Conservation (phyloP, 176 grass and related monocot genomes). For the Oryza rufipogon region DNA sequence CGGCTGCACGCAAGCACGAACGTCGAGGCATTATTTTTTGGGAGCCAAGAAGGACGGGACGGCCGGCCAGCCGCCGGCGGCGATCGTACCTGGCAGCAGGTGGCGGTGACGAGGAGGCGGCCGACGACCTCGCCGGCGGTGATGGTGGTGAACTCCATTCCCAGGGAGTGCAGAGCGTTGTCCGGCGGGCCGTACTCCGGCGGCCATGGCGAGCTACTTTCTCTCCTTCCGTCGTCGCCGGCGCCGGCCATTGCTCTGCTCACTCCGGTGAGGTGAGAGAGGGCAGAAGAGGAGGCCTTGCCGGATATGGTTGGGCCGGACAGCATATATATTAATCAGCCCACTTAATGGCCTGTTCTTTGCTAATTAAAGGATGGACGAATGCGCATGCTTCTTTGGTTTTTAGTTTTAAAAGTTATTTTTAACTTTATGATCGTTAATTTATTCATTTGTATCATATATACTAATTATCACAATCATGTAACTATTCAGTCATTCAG, state of each 20-base stretch:
- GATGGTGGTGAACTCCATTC: slow-evolving; percentile 66
- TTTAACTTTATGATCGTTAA: no score
- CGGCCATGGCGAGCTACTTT: background rate
- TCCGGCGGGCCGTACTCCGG: slow-evolving; percentile 38
- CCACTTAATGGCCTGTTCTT: background rate
- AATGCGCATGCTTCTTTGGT: no score
- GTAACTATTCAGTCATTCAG: no score
- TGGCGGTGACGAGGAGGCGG: slow-evolving; percentile 69
- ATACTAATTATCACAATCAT: no score
- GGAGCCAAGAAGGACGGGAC: no score
- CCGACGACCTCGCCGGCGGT: slow-evolving; percentile 61
- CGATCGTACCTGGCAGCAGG: slow-evolving; percentile 69
- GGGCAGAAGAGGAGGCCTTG: no score
- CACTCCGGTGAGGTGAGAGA: background rate
- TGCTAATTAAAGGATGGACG: no score
- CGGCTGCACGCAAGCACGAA: slow-evolving; percentile 39
- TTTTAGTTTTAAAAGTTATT: no score
- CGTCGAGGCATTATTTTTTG: no score
- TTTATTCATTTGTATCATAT: no score
- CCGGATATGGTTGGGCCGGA: background rate
- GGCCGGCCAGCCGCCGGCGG: no score
- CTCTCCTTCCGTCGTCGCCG: background rate
- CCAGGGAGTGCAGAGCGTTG: slow-evolving; percentile 60
- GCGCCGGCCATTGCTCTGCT: slow-evolving; percentile 11
- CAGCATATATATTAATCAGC: background rate